Evolutionary conservation across 2,329 filamentous ascomycete genomes (phyloP).

Genomic region (Coniochaeta prunicola): DNA sequence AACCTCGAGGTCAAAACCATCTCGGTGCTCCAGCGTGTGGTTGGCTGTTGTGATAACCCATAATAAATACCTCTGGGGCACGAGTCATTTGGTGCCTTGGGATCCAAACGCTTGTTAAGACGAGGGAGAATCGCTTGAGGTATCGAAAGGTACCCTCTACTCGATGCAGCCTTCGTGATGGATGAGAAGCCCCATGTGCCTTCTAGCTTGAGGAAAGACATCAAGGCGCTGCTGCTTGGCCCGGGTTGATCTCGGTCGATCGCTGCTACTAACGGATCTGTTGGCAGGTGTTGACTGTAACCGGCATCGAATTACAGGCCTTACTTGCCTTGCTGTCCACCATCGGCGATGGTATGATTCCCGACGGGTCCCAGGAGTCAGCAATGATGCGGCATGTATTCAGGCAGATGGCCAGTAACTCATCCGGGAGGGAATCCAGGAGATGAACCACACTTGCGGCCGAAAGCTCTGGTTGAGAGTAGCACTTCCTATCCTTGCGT

Average conservation of each 20-base stretch:
- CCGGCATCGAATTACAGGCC: neutral
- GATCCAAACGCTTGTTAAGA: neutral
- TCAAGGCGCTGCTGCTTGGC: neutral
- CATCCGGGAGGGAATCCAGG: neutral
- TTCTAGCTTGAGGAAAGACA: neutral
- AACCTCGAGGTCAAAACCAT: neutral
- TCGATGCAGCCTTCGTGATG: neutral
- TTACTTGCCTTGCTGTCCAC: neutral
- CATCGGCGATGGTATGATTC: neutral
- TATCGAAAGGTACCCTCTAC: neutral
- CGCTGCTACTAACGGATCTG: neutral
- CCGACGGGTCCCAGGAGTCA: neutral
- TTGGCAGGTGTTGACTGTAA: neutral
- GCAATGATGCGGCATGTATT: neutral
- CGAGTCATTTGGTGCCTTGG: neutral
- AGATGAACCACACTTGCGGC: neutral
- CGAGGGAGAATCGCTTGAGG: neutral
- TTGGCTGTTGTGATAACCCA: neutral
- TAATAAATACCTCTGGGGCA: neutral
- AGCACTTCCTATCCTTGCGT: neutral
- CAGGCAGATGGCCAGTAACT: neutral
- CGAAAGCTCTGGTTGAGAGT: neutral
- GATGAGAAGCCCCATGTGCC: neutral
- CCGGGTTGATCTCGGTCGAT: neutral
- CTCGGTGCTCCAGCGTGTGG: neutral